Base-by-base conservation (phyloP, 306 rosid species). In the Lotus japonicus region DNA sequence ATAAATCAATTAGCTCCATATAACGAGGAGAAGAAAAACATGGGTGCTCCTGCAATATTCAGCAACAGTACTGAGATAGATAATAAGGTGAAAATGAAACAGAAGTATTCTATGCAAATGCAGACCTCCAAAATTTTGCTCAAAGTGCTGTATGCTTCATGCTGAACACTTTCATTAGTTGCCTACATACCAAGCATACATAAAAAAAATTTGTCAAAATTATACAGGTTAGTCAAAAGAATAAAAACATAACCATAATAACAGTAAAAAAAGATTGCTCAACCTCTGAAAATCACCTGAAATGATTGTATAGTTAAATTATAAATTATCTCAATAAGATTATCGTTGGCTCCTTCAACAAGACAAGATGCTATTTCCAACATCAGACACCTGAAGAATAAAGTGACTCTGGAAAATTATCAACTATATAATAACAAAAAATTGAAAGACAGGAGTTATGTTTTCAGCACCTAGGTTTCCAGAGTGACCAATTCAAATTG, bases 81-180 rank as follows among this genome's bases (percentile, higher is more conserved):
- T 68, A 72, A 13, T 26, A 39, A 41, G 54, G 53, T 31, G 51
- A 38, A 31, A 42, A 64, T 42, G 31, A 59, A 66, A 53, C 51
- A 64, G 17, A 63, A 45, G 42, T 41, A 17, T 33, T 17, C 69
- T 23, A 17, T 17, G 5, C 45, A 54, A 54, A 68, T 56, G 46
- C 87, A 15, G 53, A 90, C 98, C 97, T 88, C 80, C 58, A 90
- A 76, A 79, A 94, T 79, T 86, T 87, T 88, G 82, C 85, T 82
- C 77, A 94, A 60, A 42, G 90, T 78, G 58, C 76, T 58, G 79
- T 90, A 94, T 38, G 94, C 87, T 83, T 90, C 92, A 45, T 28
- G 59, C 66, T 70, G 82, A 60, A 72, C 74, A 45, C 76, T 74
- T 69, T 73, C 96, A 50, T 84, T 69, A 46, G 76, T 70, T 72